Evolutionary conservation across 208 protist species (phyloP), one percentile per base, ranked within the genome.

Genomic region (Spongospora subterranea): DNA sequence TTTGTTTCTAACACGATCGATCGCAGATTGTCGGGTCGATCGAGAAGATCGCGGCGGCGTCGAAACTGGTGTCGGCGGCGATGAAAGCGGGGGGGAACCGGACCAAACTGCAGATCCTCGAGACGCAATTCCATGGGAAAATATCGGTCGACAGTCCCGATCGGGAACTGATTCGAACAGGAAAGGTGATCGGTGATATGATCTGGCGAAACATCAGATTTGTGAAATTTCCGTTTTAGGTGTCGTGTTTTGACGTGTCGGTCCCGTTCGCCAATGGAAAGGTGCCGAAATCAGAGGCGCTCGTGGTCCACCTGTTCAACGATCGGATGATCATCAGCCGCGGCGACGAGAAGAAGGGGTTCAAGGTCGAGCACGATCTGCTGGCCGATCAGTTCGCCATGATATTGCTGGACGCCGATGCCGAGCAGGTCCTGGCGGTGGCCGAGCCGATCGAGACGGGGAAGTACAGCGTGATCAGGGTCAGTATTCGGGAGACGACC

Each of bases 361-460:
- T 45, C 71, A 82, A 82, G n/a, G 71, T 82, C 17, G 71, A 82
- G 35, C 71, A 82, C 71, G 71, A 82, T 43, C 71, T 82, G 71
- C 6, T 82, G 6, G 17, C 6, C 6, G 6, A 6, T 43, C 35
- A 6, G 71, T 6, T 39, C 71, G 71, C 71, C n/a, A 20, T 6
- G 35, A 39, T 82, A 20, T 6, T 20, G 71, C 6, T 82, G 35
- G 71, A 82, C n/a, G 71, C 6, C 6, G 71, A 82, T 6, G 71
- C 71, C 17, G 71, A 6, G n/a, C 6, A 13, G n/a, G n/a, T 82
- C 6, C 71, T 82, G 6, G 6, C 71, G 6, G n/a, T 40, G n/a
- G 50, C 50, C 50, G 13, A 29, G 50, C 50, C 50, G 50, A 29
- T 60, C 13, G 50, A 60, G 6, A 24, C 6, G 24, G 50, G 50